Evolutionary conservation across 768 basidiomycete genomes (phyloP), one percentile per base, ranked within the genome.

Genomic region (Termitomyces sp.): DNA sequence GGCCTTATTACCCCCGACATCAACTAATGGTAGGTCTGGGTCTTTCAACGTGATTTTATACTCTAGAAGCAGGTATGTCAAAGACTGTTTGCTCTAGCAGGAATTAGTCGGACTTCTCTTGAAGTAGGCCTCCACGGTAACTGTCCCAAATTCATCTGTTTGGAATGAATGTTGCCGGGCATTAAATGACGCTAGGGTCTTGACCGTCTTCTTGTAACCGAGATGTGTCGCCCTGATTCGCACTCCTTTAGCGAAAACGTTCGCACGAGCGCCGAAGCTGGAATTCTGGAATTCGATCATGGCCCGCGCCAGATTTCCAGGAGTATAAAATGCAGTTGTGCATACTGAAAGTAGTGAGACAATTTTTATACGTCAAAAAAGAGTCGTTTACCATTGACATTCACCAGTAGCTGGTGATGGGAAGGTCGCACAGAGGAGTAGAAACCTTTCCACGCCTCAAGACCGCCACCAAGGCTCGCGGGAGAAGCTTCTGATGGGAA

Each of bases 201-300:
- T 87, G 58, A 93, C 78, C 0, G 85, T 84, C 72, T 90, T 92
- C 66, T 75, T 82, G 64, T 90, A 87, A n/a, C 84, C 83, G 14
- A 93, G 75, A 70, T 92, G 90, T 2, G 69, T 78, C 1, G 89
- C 83, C 66, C 76, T 77, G 48, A 93, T 73, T 40, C 91, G 75
- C 2, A 92, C 78, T 8, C 87, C 80, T 58, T 77, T 83, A 42
- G 81, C 85, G 61, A 90, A 92, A 0, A 71, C 81, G n/a, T 74
- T 75, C 35, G 77, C 66, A 26, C 84, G 80, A 3, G 83, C 88
- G 13, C 84, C 83, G 60, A 82, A 86, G 58, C 80, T 84, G 4
- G 78, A 75, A 1, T 75, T 63, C 26, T 66, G 61, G 65, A 89
- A 92, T 1, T 75, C 76, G 2, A 65, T 62, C 70, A 92, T 79